Evolutionary conservation across 768 basidiomycete species (phyloP).

Genomic region (Hericium erinaceus): DNA sequence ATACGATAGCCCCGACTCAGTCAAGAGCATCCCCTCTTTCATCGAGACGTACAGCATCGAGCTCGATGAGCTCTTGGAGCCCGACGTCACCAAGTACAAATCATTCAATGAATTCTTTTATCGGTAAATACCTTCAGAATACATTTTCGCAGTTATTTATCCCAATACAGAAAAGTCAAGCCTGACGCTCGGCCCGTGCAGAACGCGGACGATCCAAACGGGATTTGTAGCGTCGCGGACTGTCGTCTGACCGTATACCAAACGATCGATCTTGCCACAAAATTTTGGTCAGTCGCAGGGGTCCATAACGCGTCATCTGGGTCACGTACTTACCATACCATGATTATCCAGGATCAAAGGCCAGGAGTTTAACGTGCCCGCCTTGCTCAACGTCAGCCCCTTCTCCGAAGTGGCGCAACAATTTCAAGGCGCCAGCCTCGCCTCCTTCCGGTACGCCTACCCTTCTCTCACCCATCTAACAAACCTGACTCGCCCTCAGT

Average conservation of each 20-base stretch:
- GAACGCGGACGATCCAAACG: slow-evolving; percentile 37
- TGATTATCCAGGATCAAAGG: neutral
- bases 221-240: slow-evolving; percentile 63
- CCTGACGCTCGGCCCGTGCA: slow-evolving; percentile 53
- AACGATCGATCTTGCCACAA: slow-evolving; percentile 44
- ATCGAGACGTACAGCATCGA: slow-evolving; percentile 46
- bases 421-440: slow-evolving; percentile 43
- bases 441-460: slow-evolving; percentile 44
- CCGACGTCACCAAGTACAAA: slow-evolving; percentile 51
- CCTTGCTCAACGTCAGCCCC: slow-evolving; percentile 40
- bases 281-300: slow-evolving; percentile 49
- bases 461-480: neutral
- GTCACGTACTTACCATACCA: neutral
- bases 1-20: slow-evolving; percentile 45
- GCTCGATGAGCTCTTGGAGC: slow-evolving; percentile 49
- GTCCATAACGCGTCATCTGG: neutral
- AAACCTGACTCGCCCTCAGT: slow-evolving; percentile 1
- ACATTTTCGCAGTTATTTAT: neutral
- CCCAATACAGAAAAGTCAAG: slow-evolving; percentile 36
- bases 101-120: neutral
- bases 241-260: slow-evolving; percentile 64
- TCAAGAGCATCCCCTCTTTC: slow-evolving; percentile 45
- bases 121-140: neutral
- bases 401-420: slow-evolving; percentile 30
- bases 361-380: neutral